Evolutionary conservation across 306 rosid genomes (phyloP).

Genomic region (Trifolium dubium): DNA sequence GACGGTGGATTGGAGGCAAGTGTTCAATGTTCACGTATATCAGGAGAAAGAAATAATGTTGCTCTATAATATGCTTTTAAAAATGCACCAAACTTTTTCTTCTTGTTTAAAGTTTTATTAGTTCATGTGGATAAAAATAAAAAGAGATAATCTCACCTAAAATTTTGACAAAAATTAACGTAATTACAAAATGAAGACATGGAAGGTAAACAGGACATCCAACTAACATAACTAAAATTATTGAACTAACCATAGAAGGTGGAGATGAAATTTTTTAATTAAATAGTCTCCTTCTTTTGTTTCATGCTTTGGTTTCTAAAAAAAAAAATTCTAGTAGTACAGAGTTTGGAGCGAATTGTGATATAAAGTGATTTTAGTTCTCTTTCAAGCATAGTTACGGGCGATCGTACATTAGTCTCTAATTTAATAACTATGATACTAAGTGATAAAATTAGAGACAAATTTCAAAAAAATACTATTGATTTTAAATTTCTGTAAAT

Average conservation of each 20-base stretch:
- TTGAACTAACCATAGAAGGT: background rate
- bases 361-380: no score
- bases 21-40: background rate
- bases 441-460: background rate
- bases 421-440: background rate
- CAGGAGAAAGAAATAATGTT: constrained; percentile 12
- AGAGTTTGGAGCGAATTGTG: no score
- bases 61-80: constrained; percentile 7
- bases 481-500: no score
- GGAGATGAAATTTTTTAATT: no score
- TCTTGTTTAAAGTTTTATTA: background rate
- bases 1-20: constrained; percentile 8
- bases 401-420: no score
- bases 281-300: no score
- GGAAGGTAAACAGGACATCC: background rate
- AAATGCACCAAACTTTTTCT: background rate
- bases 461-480: no score
- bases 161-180: background rate
- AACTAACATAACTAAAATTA: background rate
- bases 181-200: constrained; percentile 1
- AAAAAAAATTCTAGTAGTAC: no score
- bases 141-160: background rate
- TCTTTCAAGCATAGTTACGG: no score
- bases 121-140: background rate
- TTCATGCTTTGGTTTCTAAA: no score